phyloP scores from a whole-genome alignment of 441 rosid species.

The Jatropha podagrica region DNA sequence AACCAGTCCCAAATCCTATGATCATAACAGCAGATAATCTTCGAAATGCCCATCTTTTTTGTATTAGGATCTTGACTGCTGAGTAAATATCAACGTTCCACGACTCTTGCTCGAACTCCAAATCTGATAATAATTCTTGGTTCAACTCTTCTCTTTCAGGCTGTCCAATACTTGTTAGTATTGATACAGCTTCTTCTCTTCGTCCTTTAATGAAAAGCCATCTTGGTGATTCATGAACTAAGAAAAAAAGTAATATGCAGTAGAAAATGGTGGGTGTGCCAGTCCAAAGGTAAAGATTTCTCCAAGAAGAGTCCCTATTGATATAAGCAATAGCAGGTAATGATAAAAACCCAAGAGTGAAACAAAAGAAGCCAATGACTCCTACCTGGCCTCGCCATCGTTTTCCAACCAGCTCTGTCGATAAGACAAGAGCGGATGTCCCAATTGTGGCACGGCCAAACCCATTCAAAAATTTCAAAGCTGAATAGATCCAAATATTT shows the following conservation, averaged over 20 bases:
- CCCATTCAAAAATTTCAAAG: conserved; percentile 52
- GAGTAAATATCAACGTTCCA: conserved; percentile 41
- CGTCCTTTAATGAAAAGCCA: conserved; percentile 71
- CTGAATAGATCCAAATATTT: conserved; percentile 67
- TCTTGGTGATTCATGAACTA: conserved; percentile 68
- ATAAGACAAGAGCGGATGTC: conserved; percentile 59
- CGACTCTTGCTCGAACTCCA: conserved; percentile 30
- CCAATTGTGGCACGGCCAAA: conserved; percentile 71
- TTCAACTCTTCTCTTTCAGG: background rate
- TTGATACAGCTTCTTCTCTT: conserved; percentile 48
- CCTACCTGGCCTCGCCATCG: conserved; percentile 65
- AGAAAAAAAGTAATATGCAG: conserved; percentile 37
- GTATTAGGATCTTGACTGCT: conserved; percentile 42
- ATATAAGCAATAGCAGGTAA: conserved; percentile 56
- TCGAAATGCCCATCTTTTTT: conserved; percentile 55
- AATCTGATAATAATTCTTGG: conserved; percentile 31
- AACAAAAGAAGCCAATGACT: conserved; percentile 52
- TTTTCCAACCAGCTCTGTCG: conserved; percentile 65
- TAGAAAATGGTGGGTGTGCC: conserved; percentile 53
- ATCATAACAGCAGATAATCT: conserved; percentile 43
- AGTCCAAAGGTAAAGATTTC: conserved; percentile 58
- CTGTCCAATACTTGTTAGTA: conserved; percentile 41
- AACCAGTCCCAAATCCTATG: conserved; percentile 57
- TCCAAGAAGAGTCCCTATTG: conserved; percentile 59
- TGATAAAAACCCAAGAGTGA: conserved; percentile 58